Evolutionary conservation across 371 early-diverging fungal species (phyloP).

Genomic region (Mortierella polycephala): DNA sequence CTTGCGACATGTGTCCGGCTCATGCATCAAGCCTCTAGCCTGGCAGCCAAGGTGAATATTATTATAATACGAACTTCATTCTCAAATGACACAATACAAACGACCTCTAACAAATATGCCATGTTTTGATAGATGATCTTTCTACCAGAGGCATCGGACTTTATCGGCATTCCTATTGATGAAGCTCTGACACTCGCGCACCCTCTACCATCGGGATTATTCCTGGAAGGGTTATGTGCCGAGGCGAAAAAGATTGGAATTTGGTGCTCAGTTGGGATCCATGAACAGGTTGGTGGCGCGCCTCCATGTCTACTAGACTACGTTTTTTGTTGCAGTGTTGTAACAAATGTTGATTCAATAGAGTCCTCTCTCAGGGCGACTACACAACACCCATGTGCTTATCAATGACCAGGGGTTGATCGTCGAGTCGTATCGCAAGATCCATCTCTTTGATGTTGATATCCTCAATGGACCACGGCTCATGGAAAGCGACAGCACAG

Average conservation of each 20-base stretch:
- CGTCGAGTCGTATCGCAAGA: conserved; percentile 73
- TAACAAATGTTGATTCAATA: conserved; percentile 22
- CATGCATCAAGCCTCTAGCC: conserved; percentile 64
- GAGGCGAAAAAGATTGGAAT: conserved; percentile 67
- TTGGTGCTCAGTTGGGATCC: conserved; percentile 84
- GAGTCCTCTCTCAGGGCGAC: conserved; percentile 37
- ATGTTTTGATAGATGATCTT: conserved; percentile 70
- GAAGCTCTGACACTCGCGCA: conserved; percentile 64
- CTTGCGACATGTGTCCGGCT: conserved; percentile 64
- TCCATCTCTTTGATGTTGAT: conserved; percentile 85
- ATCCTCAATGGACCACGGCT: conserved; percentile 69
- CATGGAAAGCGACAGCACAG: conserved; percentile 72
- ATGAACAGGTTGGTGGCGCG: conserved; percentile 63
- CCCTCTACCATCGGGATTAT: conserved; percentile 56
- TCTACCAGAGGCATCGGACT: conserved; percentile 88
- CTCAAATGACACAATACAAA: too few relatives aligned
- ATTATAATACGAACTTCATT: background rate
- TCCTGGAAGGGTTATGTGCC: conserved; percentile 66
- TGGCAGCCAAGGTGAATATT: conserved; percentile 63
- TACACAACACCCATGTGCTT: conserved; percentile 80
- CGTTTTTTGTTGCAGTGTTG: background rate
- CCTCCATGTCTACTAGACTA: background rate
- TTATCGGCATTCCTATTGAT: conserved; percentile 67
- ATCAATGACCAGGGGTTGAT: conserved; percentile 70
- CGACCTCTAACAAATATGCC: background rate